Evolutionary conservation across 768 basidiomycete species (phyloP).

Genomic region (Coprinellus micaceus): DNA sequence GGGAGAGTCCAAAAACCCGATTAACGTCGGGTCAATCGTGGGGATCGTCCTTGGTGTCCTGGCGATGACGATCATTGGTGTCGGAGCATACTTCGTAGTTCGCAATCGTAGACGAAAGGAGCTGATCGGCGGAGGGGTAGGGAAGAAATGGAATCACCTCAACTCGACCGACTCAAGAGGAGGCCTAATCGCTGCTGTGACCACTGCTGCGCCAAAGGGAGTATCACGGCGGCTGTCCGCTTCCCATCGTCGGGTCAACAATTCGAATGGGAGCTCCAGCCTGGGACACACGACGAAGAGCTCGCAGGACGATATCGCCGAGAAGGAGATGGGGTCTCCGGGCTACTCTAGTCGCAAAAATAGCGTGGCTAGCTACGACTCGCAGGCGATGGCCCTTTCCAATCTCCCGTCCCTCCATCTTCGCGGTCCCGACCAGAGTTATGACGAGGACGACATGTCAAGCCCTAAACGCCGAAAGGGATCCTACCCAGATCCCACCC

Average conservation of each 20-base stretch:
- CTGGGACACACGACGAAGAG: constrained; percentile 21
- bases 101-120: constrained; percentile 12
- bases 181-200: background rate
- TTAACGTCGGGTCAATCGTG: constrained; percentile 42
- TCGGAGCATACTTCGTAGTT: constrained; percentile 31
- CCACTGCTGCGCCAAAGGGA: background rate
- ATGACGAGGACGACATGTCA: background rate
- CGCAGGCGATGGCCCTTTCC: constrained; percentile 16
- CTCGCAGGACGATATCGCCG: constrained; percentile 9
- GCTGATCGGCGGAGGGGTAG: constrained; percentile 2
- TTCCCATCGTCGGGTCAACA: constrained; percentile 10
- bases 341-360: constrained; percentile 10
- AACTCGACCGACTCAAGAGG: constrained; percentile 31
- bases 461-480: background rate
- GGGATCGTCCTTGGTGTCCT: constrained; percentile 51
- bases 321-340: constrained; percentile 17
- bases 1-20: constrained; percentile 20
- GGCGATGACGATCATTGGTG: constrained; percentile 30
- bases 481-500: background rate
- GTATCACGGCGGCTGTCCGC: constrained; percentile 2
- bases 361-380: constrained; percentile 17
- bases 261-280: constrained; percentile 16
- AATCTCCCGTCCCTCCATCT: constrained; percentile 20
- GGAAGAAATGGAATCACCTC: constrained; percentile 27
- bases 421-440: constrained; percentile 3